Conservation (phyloP, 2,329 filamentous ascomycete species). For the Aureobasidium sp. region DNA sequence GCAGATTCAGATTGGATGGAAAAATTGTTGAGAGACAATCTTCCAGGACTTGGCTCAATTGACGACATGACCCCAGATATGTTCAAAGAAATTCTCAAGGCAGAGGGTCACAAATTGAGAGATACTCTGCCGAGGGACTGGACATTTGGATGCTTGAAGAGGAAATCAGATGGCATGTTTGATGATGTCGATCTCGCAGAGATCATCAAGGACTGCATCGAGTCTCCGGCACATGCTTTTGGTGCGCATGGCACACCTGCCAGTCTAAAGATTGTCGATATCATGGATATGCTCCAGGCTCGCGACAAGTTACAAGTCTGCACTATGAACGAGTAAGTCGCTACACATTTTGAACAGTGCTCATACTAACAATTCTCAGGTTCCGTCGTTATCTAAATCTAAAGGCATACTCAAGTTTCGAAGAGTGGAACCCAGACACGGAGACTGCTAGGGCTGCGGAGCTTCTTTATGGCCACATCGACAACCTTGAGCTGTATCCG, state of each 20-base stretch:
- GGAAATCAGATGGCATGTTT: constrained; percentile 36
- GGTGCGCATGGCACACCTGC: constrained; percentile 42
- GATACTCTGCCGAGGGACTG: constrained; percentile 28
- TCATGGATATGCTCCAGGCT: constrained; percentile 42
- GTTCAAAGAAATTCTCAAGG: constrained; percentile 36
- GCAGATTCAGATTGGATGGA: constrained; percentile 42
- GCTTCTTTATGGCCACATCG: constrained; percentile 43
- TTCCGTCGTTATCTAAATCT: constrained; percentile 31
- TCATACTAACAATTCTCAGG: constrained; percentile 16
- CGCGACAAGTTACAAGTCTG: constrained; percentile 42
- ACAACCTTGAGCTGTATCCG: constrained; percentile 51
- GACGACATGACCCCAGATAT: constrained; percentile 37
- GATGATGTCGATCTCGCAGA: constrained; percentile 37
- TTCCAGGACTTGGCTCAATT: constrained; percentile 34
- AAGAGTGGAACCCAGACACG: constrained; percentile 29
- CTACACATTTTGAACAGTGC: background rate
- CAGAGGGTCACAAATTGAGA: constrained; percentile 31
- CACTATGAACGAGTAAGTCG: constrained; percentile 42
- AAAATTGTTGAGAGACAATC: constrained; percentile 25
- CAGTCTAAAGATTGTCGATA: constrained; percentile 40
- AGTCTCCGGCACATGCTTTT: constrained; percentile 44
- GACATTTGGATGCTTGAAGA: constrained; percentile 36
- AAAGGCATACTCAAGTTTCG: constrained; percentile 29
- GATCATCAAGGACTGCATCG: constrained; percentile 39
- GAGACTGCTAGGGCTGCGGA: constrained; percentile 32